phyloP scores from a whole-genome alignment of 495 filamentous ascomycete species.

The Penicillium waksmanii region DNA sequence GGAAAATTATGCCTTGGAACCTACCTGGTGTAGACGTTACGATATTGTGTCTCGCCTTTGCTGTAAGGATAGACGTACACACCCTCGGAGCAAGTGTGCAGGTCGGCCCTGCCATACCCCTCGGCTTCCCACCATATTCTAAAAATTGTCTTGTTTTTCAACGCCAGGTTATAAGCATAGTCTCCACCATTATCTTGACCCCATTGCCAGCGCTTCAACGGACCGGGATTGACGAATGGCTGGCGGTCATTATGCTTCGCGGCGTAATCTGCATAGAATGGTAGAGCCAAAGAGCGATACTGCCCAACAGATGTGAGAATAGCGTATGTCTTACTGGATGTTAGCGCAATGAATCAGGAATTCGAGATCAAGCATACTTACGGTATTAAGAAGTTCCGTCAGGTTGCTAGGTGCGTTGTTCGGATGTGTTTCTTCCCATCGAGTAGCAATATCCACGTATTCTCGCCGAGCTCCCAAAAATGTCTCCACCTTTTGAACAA shows the following conservation, averaged over 20 bases:
- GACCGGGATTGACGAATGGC: slow-evolving; percentile 60
- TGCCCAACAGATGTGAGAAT: slow-evolving; percentile 56
- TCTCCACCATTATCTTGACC: slow-evolving; percentile 36
- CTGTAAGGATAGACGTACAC: slow-evolving; percentile 39
- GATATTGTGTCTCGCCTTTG: slow-evolving; percentile 32
- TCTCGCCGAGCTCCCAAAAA: slow-evolving; percentile 42
- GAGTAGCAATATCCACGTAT: slow-evolving; percentile 35
- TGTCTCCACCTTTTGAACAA: slow-evolving; percentile 44
- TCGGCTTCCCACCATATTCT: slow-evolving; percentile 54
- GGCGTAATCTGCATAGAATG: slow-evolving; percentile 58
- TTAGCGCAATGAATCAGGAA: not conserved
- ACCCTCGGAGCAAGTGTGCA: slow-evolving; percentile 44
- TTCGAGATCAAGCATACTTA: not conserved
- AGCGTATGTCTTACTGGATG: slow-evolving; percentile 46
- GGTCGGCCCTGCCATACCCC: slow-evolving; percentile 45
- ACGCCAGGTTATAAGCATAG: slow-evolving; percentile 27
- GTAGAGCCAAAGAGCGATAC: slow-evolving; percentile 46
- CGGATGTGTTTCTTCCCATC: slow-evolving; percentile 47
- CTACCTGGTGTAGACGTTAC: slow-evolving; percentile 28
- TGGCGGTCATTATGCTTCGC: slow-evolving; percentile 46
- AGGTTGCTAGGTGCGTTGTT: slow-evolving; percentile 37
- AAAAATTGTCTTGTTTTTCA: slow-evolving; percentile 53
- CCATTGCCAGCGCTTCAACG: slow-evolving; percentile 59
- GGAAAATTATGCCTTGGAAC: not conserved
- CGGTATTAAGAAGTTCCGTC: slow-evolving; percentile 12